Evolutionary conservation across 495 filamentous ascomycete species (phyloP), one percentile per base, ranked within the genome.

Genomic region (Penicillium coffeae): DNA sequence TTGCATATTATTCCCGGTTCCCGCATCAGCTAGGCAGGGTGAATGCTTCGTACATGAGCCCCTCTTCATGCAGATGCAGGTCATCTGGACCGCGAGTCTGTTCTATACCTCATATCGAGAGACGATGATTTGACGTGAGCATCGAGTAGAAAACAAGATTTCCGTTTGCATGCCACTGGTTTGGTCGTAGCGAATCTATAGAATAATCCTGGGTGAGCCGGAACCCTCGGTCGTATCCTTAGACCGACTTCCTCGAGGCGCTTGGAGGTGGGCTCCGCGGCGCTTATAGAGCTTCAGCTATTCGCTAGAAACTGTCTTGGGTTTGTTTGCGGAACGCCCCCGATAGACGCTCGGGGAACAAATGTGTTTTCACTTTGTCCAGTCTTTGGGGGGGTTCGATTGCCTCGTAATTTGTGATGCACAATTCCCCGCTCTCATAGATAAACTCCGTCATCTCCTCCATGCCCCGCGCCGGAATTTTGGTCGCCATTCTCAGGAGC

Each of bases 401-500:
- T n/a, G n/a, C n/a, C n/a, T n/a, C n/a, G n/a, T n/a, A n/a, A n/a
- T n/a, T n/a, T n/a, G n/a, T n/a, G n/a, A n/a, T n/a, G n/a, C n/a
- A n/a, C n/a, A n/a, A n/a, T n/a, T n/a, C n/a, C n/a, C n/a, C n/a
- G n/a, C 18, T 20, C 27, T 77, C 63, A 89, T 45, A 89, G 65
- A 66, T 87, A 81, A 58, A 90, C 72, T 8, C 86, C 85, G 14
- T 76, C 74, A 21, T 76, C 76, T 18, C 21, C 34, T 1, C 19
- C 16, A 34, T 27, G 72, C 25, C 50, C 48, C 38, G 51, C 51
- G 51, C 37, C 19, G 20, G 41, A 38, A 44, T 21, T 39, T 22
- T 37, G 48, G 10, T 36, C 21, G 38, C 38, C 52, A 42, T 19
- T 71, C 62, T 9, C 63, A 63, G 54, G 62, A n/a, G n/a, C n/a